phyloP scores from a whole-genome alignment of 176 grass and related monocot genomes.

The Oryza nivara region DNA sequence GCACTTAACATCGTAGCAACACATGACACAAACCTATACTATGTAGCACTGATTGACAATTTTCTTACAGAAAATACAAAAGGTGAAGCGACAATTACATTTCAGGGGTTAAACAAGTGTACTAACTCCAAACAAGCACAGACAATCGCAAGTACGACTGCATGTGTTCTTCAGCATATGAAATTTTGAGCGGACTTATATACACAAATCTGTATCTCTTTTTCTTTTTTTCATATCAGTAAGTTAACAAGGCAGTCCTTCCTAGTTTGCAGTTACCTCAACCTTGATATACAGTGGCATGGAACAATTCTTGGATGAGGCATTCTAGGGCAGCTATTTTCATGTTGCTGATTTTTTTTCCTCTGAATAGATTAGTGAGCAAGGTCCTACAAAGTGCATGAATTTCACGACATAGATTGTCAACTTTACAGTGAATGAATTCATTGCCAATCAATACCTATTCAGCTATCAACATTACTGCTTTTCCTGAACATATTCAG shows the following conservation, averaged over 20 bases:
- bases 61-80: neutral
- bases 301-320: neutral
- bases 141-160: neutral
- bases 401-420: neutral
- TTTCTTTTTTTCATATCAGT: neutral
- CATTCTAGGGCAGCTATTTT: neutral
- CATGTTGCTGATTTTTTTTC: neutral
- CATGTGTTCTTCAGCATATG: neutral
- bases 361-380: neutral
- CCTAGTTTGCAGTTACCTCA: constrained; percentile 19
- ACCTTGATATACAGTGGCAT: neutral
- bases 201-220: neutral
- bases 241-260: neutral
- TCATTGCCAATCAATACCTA: neutral
- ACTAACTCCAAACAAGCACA: neutral
- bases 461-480: no score
- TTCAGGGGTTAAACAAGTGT: neutral
- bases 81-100: constrained; percentile 24
- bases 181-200: neutral
- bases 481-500: constrained; percentile 16
- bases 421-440: neutral
- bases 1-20: neutral
- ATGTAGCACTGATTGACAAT: neutral
- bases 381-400: neutral
- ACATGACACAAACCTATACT: neutral